Conservation (phyloP, 768 basidiomycete species). For the Butyriboletus loyo region DNA sequence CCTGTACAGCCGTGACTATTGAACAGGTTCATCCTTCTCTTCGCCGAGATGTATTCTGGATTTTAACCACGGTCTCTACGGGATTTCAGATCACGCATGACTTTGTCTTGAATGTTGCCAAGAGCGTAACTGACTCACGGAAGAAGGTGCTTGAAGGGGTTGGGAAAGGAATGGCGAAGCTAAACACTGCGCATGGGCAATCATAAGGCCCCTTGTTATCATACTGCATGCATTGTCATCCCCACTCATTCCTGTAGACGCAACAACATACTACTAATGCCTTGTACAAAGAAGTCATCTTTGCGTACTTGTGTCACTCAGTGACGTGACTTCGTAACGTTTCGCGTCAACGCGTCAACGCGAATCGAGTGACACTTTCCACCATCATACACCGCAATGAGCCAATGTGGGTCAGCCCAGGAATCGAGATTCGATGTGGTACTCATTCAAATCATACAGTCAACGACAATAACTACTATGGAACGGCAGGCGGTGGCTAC, state of each 20-base stretch:
- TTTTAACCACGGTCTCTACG: neutral
- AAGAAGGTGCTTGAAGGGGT: slow-evolving; percentile 70
- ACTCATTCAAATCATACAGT: slow-evolving; percentile 15
- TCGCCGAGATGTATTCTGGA: neutral
- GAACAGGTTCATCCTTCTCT: slow-evolving; percentile 30
- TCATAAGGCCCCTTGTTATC: slow-evolving; percentile 9
- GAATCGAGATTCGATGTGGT: neutral
- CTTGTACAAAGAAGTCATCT: too few relatives aligned
- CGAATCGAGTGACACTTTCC: neutral
- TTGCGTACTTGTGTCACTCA: slow-evolving; percentile 6
- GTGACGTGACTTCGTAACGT: slow-evolving; percentile 20
- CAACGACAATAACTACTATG: slow-evolving; percentile 42
- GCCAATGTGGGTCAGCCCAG: slow-evolving; percentile 36
- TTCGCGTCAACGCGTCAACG: slow-evolving; percentile 9
- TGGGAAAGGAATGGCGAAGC: slow-evolving; percentile 63
- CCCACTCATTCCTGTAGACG: slow-evolving; percentile 29
- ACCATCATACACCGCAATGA: slow-evolving; percentile 32
- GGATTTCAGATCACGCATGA: slow-evolving; percentile 58
- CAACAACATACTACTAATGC: slow-evolving; percentile 5
- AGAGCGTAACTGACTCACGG: slow-evolving; percentile 65
- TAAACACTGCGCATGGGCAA: slow-evolving; percentile 41
- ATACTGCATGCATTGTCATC: slow-evolving; percentile 12
- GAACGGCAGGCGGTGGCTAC: slow-evolving; percentile 52
- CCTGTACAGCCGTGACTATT: slow-evolving; percentile 43
- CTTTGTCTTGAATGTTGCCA: slow-evolving; percentile 56